A percentile compares a stretch with the other conserved stretches of the same genome.
phyloP scores from a whole-genome alignment of 2,329 filamentous ascomycete species.

The Talaromyces piceae region DNA sequence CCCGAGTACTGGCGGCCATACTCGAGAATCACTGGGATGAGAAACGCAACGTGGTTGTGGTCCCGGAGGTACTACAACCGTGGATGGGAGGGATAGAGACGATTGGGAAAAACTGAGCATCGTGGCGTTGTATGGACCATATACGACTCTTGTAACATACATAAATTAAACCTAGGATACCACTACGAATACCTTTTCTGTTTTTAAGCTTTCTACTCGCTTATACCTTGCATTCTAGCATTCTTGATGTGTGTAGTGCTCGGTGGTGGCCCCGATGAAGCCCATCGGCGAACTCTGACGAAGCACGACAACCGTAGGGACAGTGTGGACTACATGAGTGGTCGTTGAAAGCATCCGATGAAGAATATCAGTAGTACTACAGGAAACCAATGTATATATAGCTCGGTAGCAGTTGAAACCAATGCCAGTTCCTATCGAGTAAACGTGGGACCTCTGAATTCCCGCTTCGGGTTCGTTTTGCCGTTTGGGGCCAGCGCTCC shows the following conservation, averaged over 20 bases:
- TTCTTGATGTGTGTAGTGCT: not conserved
- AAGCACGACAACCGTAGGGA: not conserved
- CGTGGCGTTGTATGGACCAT: not conserved
- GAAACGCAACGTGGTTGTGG: slow-evolving; percentile 53
- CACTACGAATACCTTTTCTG: not conserved
- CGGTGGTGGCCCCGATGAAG: not conserved
- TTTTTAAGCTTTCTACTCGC: not conserved
- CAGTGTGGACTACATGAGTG: not conserved
- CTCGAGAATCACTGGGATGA: slow-evolving; percentile 89
- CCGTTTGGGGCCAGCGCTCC: too few species aligned
- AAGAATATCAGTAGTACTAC: not conserved
- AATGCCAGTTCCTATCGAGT: not conserved
- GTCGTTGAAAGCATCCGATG: not conserved
- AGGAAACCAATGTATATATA: not conserved
- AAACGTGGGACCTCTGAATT: too few species aligned
- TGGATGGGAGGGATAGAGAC: slow-evolving; percentile 74
- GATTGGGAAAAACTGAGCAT: slow-evolving; percentile 41
- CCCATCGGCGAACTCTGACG: slow-evolving; percentile 11
- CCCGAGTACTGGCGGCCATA: slow-evolving; percentile 78
- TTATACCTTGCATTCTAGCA: not conserved
- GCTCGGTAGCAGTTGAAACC: not conserved
- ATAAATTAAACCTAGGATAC: not conserved
- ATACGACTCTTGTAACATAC: not conserved
- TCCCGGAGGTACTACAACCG: slow-evolving; percentile 70
- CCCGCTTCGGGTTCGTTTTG: too few species aligned